Percentiles rank a stretch among this genome's conserved stretches.
Evolutionary conservation across 2,329 filamentous ascomycete species (phyloP).

Genomic region (Mollisia scopiformis): DNA sequence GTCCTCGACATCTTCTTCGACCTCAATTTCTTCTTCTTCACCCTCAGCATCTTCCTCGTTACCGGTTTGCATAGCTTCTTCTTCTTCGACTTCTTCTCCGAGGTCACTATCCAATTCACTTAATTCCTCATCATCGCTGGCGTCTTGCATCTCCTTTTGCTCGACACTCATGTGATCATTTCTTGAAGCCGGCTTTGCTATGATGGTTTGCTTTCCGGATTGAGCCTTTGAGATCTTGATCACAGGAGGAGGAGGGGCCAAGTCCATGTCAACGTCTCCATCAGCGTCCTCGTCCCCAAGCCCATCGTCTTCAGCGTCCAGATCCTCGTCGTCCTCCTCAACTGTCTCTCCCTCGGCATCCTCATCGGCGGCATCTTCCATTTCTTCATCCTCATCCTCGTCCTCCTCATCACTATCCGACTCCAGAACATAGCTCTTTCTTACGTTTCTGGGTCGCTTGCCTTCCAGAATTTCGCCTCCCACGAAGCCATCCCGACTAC

Average conservation of each 20-base stretch:
- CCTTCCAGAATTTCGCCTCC: slow-evolving; percentile 37
- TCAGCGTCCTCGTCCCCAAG: slow-evolving; percentile 49
- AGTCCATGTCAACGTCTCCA: slow-evolving; percentile 41
- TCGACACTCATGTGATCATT: slow-evolving; percentile 30
- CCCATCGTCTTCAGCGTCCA: slow-evolving; percentile 42
- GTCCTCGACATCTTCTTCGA: slow-evolving; percentile 43
- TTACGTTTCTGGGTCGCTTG: slow-evolving; percentile 35
- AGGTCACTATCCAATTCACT: slow-evolving; percentile 37
- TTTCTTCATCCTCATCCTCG: slow-evolving; percentile 32
- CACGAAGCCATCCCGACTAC: slow-evolving; percentile 29
- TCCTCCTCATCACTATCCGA: slow-evolving; percentile 44
- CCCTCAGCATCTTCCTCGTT: slow-evolving; percentile 46
- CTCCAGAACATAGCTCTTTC: slow-evolving; percentile 47
- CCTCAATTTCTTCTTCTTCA: slow-evolving; percentile 48
- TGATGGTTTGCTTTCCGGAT: slow-evolving; percentile 29
- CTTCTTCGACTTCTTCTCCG: slow-evolving; percentile 51
- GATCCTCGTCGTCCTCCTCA: slow-evolving; percentile 35
- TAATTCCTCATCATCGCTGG: slow-evolving; percentile 39
- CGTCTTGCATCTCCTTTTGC: slow-evolving; percentile 34
- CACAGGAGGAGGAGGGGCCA: slow-evolving; percentile 32
- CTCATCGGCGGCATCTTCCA: slow-evolving; percentile 25
- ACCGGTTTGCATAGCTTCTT: slow-evolving; percentile 46
- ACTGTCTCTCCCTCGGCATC: slow-evolving; percentile 23
- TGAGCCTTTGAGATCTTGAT: slow-evolving; percentile 36
- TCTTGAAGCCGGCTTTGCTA: slow-evolving; percentile 29